Evolutionary conservation across 768 basidiomycete genomes (phyloP).

Genomic region (Pisolithus albus): DNA sequence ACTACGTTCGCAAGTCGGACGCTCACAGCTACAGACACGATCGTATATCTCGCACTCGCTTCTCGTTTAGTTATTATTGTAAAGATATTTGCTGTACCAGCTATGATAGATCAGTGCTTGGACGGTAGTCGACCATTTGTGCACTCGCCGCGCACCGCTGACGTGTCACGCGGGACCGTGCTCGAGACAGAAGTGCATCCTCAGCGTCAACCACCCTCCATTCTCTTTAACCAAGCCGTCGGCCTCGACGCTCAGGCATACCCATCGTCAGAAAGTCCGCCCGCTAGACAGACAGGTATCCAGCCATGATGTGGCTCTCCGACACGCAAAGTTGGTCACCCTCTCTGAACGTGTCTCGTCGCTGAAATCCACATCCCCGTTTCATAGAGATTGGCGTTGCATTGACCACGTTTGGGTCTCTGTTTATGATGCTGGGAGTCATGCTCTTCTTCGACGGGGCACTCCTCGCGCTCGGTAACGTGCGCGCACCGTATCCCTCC

Average conservation of each 20-base stretch:
- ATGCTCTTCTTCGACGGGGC: conserved; percentile 96
- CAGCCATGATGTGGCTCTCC: conserved; percentile 41
- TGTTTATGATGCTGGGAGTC: conserved; percentile 96
- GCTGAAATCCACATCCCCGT: not conserved
- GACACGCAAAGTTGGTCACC: conserved; percentile 41
- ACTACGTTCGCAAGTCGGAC: conserved; percentile 22
- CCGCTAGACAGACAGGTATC: not conserved
- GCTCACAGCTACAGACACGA: conserved; percentile 15
- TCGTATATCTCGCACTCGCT: too few species aligned
- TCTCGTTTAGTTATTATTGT: too few species aligned
- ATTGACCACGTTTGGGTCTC: conserved; percentile 87
- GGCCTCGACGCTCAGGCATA: too few species aligned
- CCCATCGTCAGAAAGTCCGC: too few species aligned
- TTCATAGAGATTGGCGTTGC: conserved; percentile 88
- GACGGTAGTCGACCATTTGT: too few species aligned
- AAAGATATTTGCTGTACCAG: conserved; percentile 3
- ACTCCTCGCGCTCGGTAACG: conserved; percentile 94
- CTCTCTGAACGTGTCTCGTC: not conserved
- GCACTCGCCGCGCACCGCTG: not conserved
- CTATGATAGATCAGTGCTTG: conserved; percentile 13
- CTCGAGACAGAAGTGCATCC: not conserved
- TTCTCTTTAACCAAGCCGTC: too few species aligned
- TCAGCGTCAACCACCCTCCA: too few species aligned
- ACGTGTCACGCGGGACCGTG: not conserved
- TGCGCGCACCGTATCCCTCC: conserved; percentile 31